Base-by-base conservation (phyloP, 1,284 basidiomycete genomes). In the Ganoderma multipileum region DNA sequence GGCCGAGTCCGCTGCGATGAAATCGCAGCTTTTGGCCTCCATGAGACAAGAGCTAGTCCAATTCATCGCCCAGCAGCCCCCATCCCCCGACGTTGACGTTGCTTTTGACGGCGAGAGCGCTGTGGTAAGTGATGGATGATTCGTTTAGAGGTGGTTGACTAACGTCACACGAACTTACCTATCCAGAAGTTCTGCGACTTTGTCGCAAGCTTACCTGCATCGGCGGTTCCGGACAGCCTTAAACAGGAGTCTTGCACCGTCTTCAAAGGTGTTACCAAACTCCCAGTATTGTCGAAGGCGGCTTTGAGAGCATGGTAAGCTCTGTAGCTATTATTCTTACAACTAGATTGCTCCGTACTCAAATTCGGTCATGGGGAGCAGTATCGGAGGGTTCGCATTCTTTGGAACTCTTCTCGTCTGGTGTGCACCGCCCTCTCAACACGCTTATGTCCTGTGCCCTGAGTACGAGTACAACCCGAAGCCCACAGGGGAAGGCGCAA, bases 231-330 rank as follows among this genome's bases (percentile, higher is more conserved):
- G 2, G 41, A 39, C 4, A 59, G 12, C 9, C 47, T 9, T 12
- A 33, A 23, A 2, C 55, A n/a, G 9, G 61, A 63, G 18, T 63
- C 65, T 11, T 42, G 44, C 2, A 39, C 70, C 1, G 68, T 70
- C 20, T 70, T 70, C 11, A 67, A 52, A n/a, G 18, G 30, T 4
- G 30, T 54, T 8, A 60, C 60, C 4, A 65, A 69, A 23, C 41
- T 72, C 6, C 68, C 64, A 30, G 55, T 70, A 1, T 30, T 72
- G 16, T 65, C 71, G 5, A 72, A 72, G 71, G 67, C 69, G 11
- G 65, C 65, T 0, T 44, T 61, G 2, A 67, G 63, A 1, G 69
- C 71, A 3, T 68, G 71, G 71, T 72, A n/a, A 9, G 67, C 9
- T 28, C 16, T 20, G 20, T 7, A 7, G n/a, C 14, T 11, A 0